Conservation (phyloP, 345 rosid species). For the Eucalyptus polyanthemos region DNA sequence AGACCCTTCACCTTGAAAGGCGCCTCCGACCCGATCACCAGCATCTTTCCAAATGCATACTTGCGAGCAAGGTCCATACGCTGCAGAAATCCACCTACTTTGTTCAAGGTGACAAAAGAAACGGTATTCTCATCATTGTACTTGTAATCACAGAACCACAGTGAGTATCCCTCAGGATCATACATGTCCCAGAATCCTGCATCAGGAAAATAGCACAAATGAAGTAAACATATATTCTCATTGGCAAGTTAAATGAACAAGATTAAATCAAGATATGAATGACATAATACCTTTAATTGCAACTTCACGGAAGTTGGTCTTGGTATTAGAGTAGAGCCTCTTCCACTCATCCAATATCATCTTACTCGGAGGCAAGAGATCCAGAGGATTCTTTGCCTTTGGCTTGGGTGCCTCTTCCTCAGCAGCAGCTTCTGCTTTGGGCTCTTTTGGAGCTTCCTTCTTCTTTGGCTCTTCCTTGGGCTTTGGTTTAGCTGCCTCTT, state of each 20-base stretch:
- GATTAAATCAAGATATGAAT: not conserved
- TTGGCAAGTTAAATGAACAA: not conserved
- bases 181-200: constrained; percentile 99
- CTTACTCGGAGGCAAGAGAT: constrained; percentile 81
- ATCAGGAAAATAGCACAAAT: not conserved
- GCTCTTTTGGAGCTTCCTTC: constrained; percentile 52
- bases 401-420: constrained; percentile 40
- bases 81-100: constrained; percentile 93
- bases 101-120: constrained; percentile 85
- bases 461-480: constrained; percentile 59
- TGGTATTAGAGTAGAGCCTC: constrained; percentile 96
- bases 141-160: constrained; percentile 98
- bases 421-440: constrained; percentile 32
- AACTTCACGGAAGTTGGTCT: constrained; percentile 91
- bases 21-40: constrained; percentile 64
- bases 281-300: constrained; percentile 66
- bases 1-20: constrained; percentile 93
- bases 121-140: constrained; percentile 93
- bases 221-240: not conserved
- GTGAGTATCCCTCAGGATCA: constrained; percentile 94
- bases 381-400: constrained; percentile 84
- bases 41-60: constrained; percentile 94
- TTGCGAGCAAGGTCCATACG: constrained; percentile 95
- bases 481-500: constrained; percentile 57
- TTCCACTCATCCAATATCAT: constrained; percentile 98